These are phyloP conservation scores for Chaetomium tenue DNA, from an alignment of 495 filamentous ascomycete genomes.

Conservation along the genomic window DNA sequence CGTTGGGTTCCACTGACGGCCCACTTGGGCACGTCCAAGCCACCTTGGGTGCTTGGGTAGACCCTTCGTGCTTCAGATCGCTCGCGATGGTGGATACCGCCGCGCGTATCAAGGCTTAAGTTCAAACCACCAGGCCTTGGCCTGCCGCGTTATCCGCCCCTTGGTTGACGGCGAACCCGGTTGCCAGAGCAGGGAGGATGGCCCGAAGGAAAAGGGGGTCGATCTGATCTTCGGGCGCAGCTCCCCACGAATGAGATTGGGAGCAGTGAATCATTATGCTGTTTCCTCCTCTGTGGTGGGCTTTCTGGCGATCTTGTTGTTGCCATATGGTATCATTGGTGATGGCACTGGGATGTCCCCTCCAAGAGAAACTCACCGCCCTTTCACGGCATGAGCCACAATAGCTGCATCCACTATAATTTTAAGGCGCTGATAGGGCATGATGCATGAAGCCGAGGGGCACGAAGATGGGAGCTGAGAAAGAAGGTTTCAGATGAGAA, in stretches of 20 bases:
- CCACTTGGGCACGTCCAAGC: conserved; percentile 16
- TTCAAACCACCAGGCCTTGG: neutral
- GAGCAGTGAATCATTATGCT: too few relatives aligned
- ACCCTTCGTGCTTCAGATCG: conserved; percentile 3
- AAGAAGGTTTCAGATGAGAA: neutral
- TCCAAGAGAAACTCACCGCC: conserved; percentile 1
- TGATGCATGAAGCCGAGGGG: too few relatives aligned
- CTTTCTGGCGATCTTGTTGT: neutral
- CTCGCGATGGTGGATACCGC: conserved; percentile 10
- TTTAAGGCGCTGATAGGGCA: neutral
- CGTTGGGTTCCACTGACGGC: conserved; percentile 6
- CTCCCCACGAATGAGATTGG: too few relatives aligned
- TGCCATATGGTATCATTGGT: neutral
- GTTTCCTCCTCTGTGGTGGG: too few relatives aligned
- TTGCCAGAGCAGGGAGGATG: too few relatives aligned
- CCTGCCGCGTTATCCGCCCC: conserved; percentile 29
- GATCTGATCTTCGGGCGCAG: too few relatives aligned
- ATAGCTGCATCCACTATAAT: neutral
- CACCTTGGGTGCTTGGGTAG: neutral
- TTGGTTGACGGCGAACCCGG: neutral
- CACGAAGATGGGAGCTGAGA: neutral
- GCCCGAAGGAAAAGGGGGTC: too few relatives aligned
- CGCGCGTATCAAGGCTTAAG: conserved; percentile 10
- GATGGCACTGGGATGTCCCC: neutral
- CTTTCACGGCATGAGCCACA: neutral